These are phyloP conservation scores for Prunus campanulata DNA, from an alignment of 306 rosid species.

Conservation along the genomic window DNA sequence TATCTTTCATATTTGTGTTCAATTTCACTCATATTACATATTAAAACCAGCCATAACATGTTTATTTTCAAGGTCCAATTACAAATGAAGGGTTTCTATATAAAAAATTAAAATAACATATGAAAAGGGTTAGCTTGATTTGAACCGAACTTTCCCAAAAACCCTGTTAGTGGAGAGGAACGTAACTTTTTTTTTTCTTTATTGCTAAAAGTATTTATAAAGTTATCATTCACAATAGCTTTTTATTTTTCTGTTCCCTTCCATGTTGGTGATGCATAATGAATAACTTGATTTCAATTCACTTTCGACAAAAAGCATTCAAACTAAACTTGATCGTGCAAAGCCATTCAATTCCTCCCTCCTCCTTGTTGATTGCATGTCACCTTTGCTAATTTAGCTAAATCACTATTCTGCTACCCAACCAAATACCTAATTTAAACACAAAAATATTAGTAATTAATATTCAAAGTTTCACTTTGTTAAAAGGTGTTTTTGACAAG, in stretches of 20 bases:
- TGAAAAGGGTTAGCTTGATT: too few relatives aligned
- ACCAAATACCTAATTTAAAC: background rate
- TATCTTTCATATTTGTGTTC: background rate
- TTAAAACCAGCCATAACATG: background rate
- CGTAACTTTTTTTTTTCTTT: too few relatives aligned
- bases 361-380: slow-evolving; percentile 6
- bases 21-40: background rate
- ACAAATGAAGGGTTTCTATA: too few relatives aligned
- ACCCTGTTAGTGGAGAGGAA: too few relatives aligned
- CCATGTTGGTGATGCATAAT: background rate
- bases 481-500: slow-evolving; percentile 1
- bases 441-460: background rate
- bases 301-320: slow-evolving; percentile 3
- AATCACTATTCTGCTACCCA: slow-evolving; percentile 35
- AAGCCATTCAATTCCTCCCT: background rate
- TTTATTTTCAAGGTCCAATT: too few relatives aligned
- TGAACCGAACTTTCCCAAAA: too few relatives aligned
- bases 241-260: background rate
- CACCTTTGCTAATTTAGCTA: slow-evolving; percentile 32
- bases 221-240: background rate
- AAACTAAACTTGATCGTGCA: background rate
- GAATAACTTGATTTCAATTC: background rate
- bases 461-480: background rate
- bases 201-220: too few relatives aligned
- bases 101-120: too few relatives aligned